Conservation (phyloP, 306 rosid species). For the Begonia loranthoides region DNA sequence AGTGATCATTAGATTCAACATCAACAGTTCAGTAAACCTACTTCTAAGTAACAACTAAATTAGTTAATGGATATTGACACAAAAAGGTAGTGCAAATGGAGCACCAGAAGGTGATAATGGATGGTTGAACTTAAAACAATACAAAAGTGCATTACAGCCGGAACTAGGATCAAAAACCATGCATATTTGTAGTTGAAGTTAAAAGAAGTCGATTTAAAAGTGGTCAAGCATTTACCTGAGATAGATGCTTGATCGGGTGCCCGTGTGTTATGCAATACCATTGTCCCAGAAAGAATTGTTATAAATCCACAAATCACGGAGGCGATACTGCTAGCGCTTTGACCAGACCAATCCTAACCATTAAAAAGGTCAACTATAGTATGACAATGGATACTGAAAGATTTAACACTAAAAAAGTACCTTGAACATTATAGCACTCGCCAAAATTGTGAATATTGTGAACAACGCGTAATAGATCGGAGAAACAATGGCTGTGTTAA, state of each 20-base stretch:
- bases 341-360: constrained; percentile 73
- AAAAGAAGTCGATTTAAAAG: constrained; percentile 11
- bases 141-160: background rate
- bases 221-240: constrained; percentile 30
- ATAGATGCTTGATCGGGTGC: constrained; percentile 43
- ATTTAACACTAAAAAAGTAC: constrained; percentile 15
- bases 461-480: constrained; percentile 86
- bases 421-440: constrained; percentile 91
- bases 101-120: background rate
- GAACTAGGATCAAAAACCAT: background rate
- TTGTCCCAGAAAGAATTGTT: constrained; percentile 77
- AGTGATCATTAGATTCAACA: no score
- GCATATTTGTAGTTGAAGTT: constrained; percentile 8
- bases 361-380: background rate
- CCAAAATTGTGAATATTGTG: constrained; percentile 78
- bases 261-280: constrained; percentile 61
- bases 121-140: background rate
- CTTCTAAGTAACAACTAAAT: no score
- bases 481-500: constrained; percentile 75
- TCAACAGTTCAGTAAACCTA: no score
- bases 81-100: background rate
- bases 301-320: constrained; percentile 84
- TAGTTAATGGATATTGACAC: background rate
- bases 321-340: constrained; percentile 66
- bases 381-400: background rate